Base-by-base conservation (phyloP, 371 early-diverging fungal species). In the Blakeslea trispora region DNA sequence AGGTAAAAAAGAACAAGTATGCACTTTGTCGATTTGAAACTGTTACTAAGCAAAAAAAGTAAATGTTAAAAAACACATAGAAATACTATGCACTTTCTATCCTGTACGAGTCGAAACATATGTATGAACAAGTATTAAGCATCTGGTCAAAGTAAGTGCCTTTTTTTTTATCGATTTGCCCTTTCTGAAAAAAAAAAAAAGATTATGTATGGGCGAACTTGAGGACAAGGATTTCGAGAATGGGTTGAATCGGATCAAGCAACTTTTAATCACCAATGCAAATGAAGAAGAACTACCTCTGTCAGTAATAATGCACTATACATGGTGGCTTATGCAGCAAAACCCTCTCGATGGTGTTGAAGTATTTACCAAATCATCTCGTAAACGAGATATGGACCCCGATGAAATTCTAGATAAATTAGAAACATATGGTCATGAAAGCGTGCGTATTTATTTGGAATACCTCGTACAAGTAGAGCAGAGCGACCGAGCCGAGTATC, bases 71-170 rank as follows among this genome's bases (percentile, higher is more conserved):
- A 22, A 19, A 21, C 15, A 8, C 35, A 41, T 63, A 77, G 79
- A 79, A 78, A 59, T 81, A 79, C 54, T 90, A 87, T 66, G 86
- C 85, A 2, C 71, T 87, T 8, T 82, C 84, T 9, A 59, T 89
- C 8, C 72, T 91, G 53, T 84, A 85, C 53, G 81, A 84, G 64
- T 61, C 74, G 13, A 79, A 77, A 15, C 74, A 73, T 35, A 63
- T 78, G 62, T 71, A 68, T 43, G 65, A 77, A 44, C 74, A 83
- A 14, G 71, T 81, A 5, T 64, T 93, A 45, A 83, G 86, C 18
- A 67, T 87, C 1, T 89, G 89, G 90, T 81, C 82, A 57, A 69
- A 74, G 91, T 90, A 79, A 57, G 66, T 41, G 31, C 3, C 5
- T 24, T 4, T 28, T 14, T 40, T 19, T 28, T 7, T 28, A 28